A percentile compares a stretch with the other conserved stretches of the same genome.
phyloP scores from a whole-genome alignment of 108 stramenopile genomes.

The Pseudonitzschia pungens region DNA sequence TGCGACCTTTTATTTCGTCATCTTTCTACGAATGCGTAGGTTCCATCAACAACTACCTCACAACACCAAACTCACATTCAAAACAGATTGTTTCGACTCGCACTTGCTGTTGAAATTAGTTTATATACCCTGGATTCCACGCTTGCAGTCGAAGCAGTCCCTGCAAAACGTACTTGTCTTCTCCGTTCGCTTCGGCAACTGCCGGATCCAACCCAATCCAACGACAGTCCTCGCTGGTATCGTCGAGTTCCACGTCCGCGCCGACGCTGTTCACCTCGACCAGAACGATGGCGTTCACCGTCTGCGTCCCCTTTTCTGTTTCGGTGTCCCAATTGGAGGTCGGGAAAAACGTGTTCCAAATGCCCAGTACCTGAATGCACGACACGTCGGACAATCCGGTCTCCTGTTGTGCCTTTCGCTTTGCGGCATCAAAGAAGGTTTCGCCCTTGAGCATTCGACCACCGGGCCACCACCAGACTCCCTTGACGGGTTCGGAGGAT shows the following conservation, averaged over 20 bases:
- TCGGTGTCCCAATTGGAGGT: constrained; percentile 59
- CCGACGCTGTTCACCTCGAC: constrained; percentile 47
- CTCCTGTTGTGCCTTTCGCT: constrained; percentile 62
- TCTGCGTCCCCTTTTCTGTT: constrained; percentile 61
- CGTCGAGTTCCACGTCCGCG: constrained; percentile 52
- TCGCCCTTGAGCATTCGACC: constrained; percentile 73
- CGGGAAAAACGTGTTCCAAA: constrained; percentile 55
- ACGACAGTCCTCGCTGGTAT: constrained; percentile 41
- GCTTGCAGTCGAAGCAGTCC: constrained; percentile 49
- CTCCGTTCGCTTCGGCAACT: constrained; percentile 36
- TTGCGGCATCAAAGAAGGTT: constrained; percentile 69
- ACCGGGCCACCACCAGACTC: constrained; percentile 79
- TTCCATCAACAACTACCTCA: too few relatives aligned
- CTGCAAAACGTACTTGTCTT: constrained; percentile 59
- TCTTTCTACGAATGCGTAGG: too few relatives aligned
- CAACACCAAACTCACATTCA: too few relatives aligned
- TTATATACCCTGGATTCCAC: constrained; percentile 49
- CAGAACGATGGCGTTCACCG: constrained; percentile 68
- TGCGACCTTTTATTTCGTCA: too few relatives aligned
- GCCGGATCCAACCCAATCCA: constrained; percentile 67
- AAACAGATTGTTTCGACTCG: not conserved
- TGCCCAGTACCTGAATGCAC: constrained; percentile 61
- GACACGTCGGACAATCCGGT: constrained; percentile 52
- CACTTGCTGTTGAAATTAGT: not conserved
- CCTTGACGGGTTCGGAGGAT: constrained; percentile 61